These are phyloP conservation scores for Lodderomyces margitis DNA, from an alignment of 1,139 yeast genomes.

Conservation along the genomic window DNA sequence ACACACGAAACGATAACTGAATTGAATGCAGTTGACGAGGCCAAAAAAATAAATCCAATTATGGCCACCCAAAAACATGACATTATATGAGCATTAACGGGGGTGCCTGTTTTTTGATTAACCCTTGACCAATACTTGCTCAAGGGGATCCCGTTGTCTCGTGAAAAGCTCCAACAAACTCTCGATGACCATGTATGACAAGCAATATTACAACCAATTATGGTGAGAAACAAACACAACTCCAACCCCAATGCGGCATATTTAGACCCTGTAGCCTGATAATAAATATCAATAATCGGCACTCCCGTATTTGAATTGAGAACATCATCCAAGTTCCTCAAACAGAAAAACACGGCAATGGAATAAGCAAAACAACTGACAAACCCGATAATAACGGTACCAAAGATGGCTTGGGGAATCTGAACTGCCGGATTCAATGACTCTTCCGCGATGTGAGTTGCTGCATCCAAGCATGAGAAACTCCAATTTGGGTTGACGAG, in stretches of 20 bases:
- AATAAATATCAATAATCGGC: conserved; percentile 60
- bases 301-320: conserved; percentile 52
- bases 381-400: conserved; percentile 67
- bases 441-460: conserved; percentile 72
- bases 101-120: conserved; percentile 30
- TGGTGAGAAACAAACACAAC: conserved; percentile 55
- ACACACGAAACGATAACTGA: conserved; percentile 41
- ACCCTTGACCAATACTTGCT: conserved; percentile 34
- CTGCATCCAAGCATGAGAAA: conserved; percentile 66
- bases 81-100: conserved; percentile 38
- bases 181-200: conserved; percentile 79
- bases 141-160: conserved; percentile 53
- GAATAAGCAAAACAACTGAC: conserved; percentile 58
- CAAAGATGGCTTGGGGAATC: conserved; percentile 61
- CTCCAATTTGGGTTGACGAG: conserved; percentile 70
- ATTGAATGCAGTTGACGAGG: conserved; percentile 41
- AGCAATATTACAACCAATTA: conserved; percentile 67
- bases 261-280: conserved; percentile 54
- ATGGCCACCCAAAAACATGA: conserved; percentile 35
- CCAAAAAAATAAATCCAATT: conserved; percentile 42
- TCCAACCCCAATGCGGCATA: conserved; percentile 63
- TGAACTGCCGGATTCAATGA: conserved; percentile 55
- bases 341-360: conserved; percentile 62
- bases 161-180: conserved; percentile 73
- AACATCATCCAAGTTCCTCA: conserved; percentile 48